A percentile compares a stretch with the other conserved stretches of the same genome.
phyloP scores from a whole-genome alignment of 176 grass and related monocot genomes.

The Dactylis glomerata region DNA sequence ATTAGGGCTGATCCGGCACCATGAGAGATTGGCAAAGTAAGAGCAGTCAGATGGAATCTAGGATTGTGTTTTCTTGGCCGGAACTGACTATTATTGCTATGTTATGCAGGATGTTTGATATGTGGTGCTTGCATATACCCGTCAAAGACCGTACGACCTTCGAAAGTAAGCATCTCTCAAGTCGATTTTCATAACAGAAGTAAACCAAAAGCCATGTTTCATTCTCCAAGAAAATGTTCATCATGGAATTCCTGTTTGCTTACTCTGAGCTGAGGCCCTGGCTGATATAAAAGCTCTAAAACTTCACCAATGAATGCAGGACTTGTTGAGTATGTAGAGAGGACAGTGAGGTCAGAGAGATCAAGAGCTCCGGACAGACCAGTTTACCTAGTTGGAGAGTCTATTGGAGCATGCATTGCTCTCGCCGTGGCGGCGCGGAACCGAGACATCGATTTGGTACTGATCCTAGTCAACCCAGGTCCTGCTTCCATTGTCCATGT shows the following conservation, averaged over 20 bases:
- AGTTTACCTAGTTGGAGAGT: slow-evolving; percentile 81
- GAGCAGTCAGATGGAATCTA: background rate
- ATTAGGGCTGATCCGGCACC: slow-evolving; percentile 68
- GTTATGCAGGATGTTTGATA: slow-evolving; percentile 67
- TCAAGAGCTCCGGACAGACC: slow-evolving; percentile 40
- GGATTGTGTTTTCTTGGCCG: background rate
- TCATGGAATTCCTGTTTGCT: background rate
- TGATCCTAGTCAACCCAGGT: slow-evolving; percentile 93
- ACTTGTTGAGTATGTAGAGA: slow-evolving; percentile 70
- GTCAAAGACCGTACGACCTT: slow-evolving; percentile 73
- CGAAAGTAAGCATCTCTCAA: slow-evolving; percentile 36
- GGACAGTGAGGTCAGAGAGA: slow-evolving; percentile 57
- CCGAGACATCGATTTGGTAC: slow-evolving; percentile 55
- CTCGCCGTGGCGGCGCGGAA: slow-evolving; percentile 74
- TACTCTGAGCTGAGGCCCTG: background rate
- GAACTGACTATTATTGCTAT: background rate
- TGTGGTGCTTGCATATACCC: slow-evolving; percentile 95
- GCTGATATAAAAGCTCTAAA: background rate
- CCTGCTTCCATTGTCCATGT: slow-evolving; percentile 13
- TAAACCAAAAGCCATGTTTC: background rate
- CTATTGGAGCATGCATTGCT: slow-evolving; percentile 82
- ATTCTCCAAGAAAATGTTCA: background rate
- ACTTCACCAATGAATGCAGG: slow-evolving; percentile 25
- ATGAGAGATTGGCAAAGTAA: slow-evolving; percentile 77
- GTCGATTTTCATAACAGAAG: background rate